Evolutionary conservation across 768 basidiomycete genomes (phyloP).

Genomic region (Dentipellis fragilis): DNA sequence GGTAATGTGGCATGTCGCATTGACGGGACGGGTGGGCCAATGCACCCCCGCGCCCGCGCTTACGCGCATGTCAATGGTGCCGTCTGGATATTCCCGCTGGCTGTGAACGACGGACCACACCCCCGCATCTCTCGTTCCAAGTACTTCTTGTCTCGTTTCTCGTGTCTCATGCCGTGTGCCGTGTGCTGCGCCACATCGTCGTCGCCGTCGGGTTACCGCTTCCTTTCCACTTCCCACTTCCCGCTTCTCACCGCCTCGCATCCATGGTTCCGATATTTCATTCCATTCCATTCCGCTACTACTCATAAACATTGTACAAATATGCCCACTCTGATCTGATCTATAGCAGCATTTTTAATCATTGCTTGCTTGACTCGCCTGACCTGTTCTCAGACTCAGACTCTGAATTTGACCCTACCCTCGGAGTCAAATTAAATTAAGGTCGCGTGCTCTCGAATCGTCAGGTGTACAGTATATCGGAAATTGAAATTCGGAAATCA

Average conservation of each 20-base stretch:
- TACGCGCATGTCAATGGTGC: too few species aligned
- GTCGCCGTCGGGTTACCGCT: background rate
- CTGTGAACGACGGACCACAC: too few species aligned
- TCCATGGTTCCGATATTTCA: background rate
- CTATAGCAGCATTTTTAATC: background rate
- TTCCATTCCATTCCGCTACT: background rate
- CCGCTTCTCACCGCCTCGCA: background rate
- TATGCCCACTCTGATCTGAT: background rate
- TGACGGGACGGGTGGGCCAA: background rate
- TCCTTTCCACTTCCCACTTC: background rate
- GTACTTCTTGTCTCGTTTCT: background rate
- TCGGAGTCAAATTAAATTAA: too few species aligned
- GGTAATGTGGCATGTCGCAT: constrained; percentile 14
- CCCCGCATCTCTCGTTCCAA: background rate
- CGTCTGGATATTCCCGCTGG: too few species aligned
- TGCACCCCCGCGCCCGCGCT: too few species aligned
- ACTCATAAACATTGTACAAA: background rate
- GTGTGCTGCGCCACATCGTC: background rate
- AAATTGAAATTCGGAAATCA: too few species aligned
- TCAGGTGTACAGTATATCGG: too few species aligned
- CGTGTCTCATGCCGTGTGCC: background rate
- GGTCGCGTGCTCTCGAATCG: too few species aligned
- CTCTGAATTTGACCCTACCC: too few species aligned
- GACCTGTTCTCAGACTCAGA: too few species aligned
- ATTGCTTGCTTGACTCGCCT: background rate